Conservation (phyloP, 768 basidiomycete genomes). For the Suillus luteus region DNA sequence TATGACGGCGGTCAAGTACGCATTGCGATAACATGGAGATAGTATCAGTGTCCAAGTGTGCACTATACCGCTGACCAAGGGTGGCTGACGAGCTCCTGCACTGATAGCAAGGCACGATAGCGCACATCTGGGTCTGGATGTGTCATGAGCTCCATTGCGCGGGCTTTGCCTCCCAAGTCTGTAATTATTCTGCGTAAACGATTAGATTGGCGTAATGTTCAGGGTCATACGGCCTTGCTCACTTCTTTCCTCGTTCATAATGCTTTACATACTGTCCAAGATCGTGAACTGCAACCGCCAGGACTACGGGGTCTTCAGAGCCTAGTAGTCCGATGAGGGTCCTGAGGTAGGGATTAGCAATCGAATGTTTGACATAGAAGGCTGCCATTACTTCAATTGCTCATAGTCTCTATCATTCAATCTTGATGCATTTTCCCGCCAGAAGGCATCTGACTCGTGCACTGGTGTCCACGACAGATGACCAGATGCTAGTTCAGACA, state of each 20-base stretch:
- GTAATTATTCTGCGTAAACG: slow-evolving; percentile 61
- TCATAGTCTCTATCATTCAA: slow-evolving; percentile 84
- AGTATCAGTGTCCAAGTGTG: not conserved
- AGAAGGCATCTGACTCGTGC: slow-evolving; percentile 96
- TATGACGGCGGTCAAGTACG: not conserved
- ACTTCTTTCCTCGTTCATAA: slow-evolving; percentile 93
- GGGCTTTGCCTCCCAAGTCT: slow-evolving; percentile 83
- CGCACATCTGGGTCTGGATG: slow-evolving; percentile 87
- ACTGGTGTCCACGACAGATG: slow-evolving; percentile 95
- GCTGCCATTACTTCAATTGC: slow-evolving; percentile 69
- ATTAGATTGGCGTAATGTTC: slow-evolving; percentile 2
- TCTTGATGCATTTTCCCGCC: slow-evolving; percentile 91
- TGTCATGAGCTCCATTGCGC: slow-evolving; percentile 91
- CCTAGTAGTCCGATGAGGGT: slow-evolving; percentile 71
- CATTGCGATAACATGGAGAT: slow-evolving; percentile 1
- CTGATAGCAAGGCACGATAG: slow-evolving; percentile 88
- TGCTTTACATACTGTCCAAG: slow-evolving; percentile 93
- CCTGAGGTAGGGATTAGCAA: slow-evolving; percentile 43
- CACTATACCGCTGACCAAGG: slow-evolving; percentile 66
- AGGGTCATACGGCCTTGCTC: slow-evolving; percentile 24
- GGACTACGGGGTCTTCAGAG: slow-evolving; percentile 68
- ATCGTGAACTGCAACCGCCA: slow-evolving; percentile 93
- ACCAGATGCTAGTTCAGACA: slow-evolving; percentile 85
- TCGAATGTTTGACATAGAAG: not conserved
- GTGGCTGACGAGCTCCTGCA: slow-evolving; percentile 90